Conservation (phyloP, 495 filamentous ascomycete genomes). For the Aspergillus carlsbadensis region DNA sequence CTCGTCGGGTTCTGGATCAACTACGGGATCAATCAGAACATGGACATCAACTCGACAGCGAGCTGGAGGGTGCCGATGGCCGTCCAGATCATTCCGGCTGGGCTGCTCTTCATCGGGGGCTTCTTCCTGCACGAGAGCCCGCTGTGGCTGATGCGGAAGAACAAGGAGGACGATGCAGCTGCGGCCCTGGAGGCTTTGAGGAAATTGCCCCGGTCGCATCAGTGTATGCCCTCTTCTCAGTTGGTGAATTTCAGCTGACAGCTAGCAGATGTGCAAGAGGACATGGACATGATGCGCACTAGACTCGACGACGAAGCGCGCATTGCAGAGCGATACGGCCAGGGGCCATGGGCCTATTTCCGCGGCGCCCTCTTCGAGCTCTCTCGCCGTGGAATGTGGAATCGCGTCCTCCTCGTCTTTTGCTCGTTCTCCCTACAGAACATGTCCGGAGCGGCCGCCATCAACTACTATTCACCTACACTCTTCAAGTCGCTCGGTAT, state of each 20-base stretch:
- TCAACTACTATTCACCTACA: conserved; percentile 46
- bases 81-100: conserved; percentile 44
- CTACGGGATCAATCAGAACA: conserved; percentile 37
- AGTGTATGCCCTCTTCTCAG: conserved; percentile 27
- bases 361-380: conserved; percentile 1
- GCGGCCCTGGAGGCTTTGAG: conserved; percentile 27
- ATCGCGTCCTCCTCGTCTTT: background rate
- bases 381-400: background rate
- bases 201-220: conserved; percentile 49
- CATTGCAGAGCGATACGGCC: too few species aligned
- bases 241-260: conserved; percentile 42
- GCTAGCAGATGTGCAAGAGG: too few species aligned
- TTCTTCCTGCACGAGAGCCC: conserved; percentile 43
- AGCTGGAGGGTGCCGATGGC: conserved; percentile 47
- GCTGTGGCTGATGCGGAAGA: conserved; percentile 52
- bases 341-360: background rate
- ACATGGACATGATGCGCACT: too few species aligned
- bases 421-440: background rate
- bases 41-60: conserved; percentile 18
- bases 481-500: conserved; percentile 52
- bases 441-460: background rate
- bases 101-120: conserved; percentile 36
- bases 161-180: conserved; percentile 50
- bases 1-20: conserved; percentile 67
- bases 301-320: too few species aligned